phyloP scores from a whole-genome alignment of 495 filamentous ascomycete genomes.

The Penicillium pancosmium region DNA sequence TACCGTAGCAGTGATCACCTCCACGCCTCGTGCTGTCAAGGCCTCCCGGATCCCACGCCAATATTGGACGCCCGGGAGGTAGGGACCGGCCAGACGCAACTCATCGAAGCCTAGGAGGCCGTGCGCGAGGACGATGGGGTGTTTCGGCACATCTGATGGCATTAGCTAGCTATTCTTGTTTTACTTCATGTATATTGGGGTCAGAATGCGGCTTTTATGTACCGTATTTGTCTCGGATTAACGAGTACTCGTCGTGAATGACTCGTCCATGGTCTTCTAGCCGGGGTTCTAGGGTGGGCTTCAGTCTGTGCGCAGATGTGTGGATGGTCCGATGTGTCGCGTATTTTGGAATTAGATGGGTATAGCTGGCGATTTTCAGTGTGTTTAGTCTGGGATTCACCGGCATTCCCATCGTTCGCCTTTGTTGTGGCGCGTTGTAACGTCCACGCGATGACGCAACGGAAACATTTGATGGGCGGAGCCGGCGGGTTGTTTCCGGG shows the following conservation, averaged over 20 bases:
- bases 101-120: constrained; percentile 91
- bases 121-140: constrained; percentile 84
- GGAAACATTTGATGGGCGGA: constrained; percentile 7
- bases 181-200: background rate
- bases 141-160: constrained; percentile 57
- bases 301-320: constrained; percentile 8
- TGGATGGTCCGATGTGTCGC: constrained; percentile 7
- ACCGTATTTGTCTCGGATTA: constrained; percentile 73
- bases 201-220: constrained; percentile 1
- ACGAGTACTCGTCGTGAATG: constrained; percentile 79
- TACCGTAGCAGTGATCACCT: constrained; percentile 81
- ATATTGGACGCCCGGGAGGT: constrained; percentile 79
- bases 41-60: constrained; percentile 91
- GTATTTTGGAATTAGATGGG: background rate
- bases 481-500: background rate
- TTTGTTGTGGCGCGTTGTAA: constrained; percentile 10
- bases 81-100: constrained; percentile 68
- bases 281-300: constrained; percentile 55
- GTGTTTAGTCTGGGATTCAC: constrained; percentile 1
- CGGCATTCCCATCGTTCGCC: constrained; percentile 27
- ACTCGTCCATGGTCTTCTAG: constrained; percentile 63
- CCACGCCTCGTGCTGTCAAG: constrained; percentile 66
- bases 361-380: background rate
- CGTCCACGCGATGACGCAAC: constrained; percentile 28
- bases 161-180: background rate